Evolutionary conservation across 768 basidiomycete genomes (phyloP).

Genomic region (Boletus rex-veris): DNA sequence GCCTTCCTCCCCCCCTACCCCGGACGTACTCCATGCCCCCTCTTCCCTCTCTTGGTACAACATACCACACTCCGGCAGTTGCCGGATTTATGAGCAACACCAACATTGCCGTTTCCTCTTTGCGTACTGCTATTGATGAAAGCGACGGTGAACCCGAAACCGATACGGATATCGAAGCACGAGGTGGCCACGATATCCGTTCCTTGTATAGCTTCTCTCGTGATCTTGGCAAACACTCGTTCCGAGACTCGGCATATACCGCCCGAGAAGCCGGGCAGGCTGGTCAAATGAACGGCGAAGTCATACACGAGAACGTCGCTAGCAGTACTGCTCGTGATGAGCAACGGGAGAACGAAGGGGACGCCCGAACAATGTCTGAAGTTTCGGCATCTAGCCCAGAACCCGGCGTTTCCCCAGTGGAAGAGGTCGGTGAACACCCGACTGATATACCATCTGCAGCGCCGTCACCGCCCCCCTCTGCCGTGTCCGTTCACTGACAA

Average conservation of each 20-base stretch:
- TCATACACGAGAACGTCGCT: constrained; percentile 12
- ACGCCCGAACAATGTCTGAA: constrained; percentile 15
- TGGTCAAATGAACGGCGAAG: constrained; percentile 22
- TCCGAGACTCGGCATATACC: constrained; percentile 24
- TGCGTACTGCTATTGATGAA: constrained; percentile 34
- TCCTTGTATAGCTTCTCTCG: constrained; percentile 34
- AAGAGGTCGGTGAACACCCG: constrained; percentile 20
- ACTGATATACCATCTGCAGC: constrained; percentile 27
- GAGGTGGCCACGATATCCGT: constrained; percentile 27
- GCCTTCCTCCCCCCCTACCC: constrained; percentile 29
- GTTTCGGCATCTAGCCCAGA: constrained; percentile 14
- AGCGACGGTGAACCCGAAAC: constrained; percentile 34
- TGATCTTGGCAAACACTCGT: constrained; percentile 26
- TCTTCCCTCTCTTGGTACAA: constrained; percentile 25
- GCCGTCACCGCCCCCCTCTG: constrained; percentile 30
- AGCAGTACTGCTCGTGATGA: constrained; percentile 8
- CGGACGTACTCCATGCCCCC: constrained; percentile 34
- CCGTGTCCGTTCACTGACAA: constrained; percentile 27
- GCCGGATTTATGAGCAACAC: constrained; percentile 35
- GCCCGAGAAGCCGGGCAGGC: constrained; percentile 20
- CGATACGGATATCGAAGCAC: constrained; percentile 30
- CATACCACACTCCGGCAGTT: constrained; percentile 26
- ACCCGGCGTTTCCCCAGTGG: constrained; percentile 18
- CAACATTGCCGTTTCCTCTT: constrained; percentile 35
- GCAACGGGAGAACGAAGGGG: constrained; percentile 6